Base-by-base conservation (phyloP, 2,329 filamentous ascomycete genomes). In the Colletotrichum liriopes region DNA sequence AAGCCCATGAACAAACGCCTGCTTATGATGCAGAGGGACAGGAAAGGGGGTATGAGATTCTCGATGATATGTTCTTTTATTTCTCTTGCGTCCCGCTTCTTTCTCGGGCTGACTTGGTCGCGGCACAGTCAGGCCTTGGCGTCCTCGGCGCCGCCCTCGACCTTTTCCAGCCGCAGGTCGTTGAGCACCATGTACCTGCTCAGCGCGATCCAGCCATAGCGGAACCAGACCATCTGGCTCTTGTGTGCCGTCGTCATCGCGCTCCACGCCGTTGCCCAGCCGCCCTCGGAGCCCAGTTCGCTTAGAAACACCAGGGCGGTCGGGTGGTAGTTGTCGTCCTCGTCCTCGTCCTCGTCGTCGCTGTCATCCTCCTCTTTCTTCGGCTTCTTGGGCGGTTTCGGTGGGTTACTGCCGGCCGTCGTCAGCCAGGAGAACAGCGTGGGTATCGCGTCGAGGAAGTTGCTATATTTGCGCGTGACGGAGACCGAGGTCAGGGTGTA, bases 161-260 rank as follows among this genome's bases (percentile, higher is more conserved):
- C 77, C 71, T 82, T 83, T 75, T 89, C 87, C 41, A 89, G 80
- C 78, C 86, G 88, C 82, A 99, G 80, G 81, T 98, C 95, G 82
- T 99, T 99, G 41, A 98, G 89, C 69, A 95, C 89, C 96, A 99
- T 98, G 83, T 98, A 99, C 73, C 96, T 88, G 78, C 95, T 96
- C 69, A 98, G 81, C 0, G 90, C 88, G 79, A 99, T 98, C 95
- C 95, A 99, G 3, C 95, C 94, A 89, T 95, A 98, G 9, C 96
- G 90, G 80, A 98, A 99, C 96, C 96, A 99, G 47, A 94, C 90
- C 96, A 99, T 99, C 87, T 99, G 96, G 82, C 95, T 98, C 83
- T 91, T 87, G 85, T 99, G 96, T 37, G 94, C 96, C 66, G 89
- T 87, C 1, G 93, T 95, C 96, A 99, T 99, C 41, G 96, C 95